These are phyloP conservation scores for Penicillium sp. DNA, from an alignment of 2,329 filamentous ascomycete genomes.

Conservation along the genomic window DNA sequence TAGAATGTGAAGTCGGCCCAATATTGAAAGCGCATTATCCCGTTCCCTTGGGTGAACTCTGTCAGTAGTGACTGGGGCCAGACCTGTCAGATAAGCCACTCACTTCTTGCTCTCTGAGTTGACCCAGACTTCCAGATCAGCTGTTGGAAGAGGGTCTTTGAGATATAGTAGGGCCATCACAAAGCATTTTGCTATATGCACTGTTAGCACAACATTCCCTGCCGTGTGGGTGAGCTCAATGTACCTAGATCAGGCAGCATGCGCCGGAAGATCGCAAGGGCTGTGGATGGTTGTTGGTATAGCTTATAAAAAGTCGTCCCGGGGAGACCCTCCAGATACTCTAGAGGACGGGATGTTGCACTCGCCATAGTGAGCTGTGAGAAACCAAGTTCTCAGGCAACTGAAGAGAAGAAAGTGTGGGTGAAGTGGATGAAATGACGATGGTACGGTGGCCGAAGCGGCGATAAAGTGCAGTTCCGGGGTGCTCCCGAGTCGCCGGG, in stretches of 20 bases:
- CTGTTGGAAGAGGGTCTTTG: conserved; percentile 72
- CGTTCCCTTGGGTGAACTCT: conserved; percentile 58
- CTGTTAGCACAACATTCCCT: conserved; percentile 12
- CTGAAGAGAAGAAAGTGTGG: conserved; percentile 9
- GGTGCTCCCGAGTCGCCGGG: conserved; percentile 8
- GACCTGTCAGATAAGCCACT: conserved; percentile 13
- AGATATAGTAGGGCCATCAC: conserved; percentile 96
- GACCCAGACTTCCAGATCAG: conserved; percentile 83
- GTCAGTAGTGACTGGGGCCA: neutral
- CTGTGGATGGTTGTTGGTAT: conserved; percentile 93
- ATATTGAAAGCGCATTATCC: conserved; percentile 76
- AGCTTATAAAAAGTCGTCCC: conserved; percentile 86
- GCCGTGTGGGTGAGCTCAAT: conserved; percentile 22
- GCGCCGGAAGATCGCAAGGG: conserved; percentile 91
- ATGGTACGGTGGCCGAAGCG: conserved; percentile 30
- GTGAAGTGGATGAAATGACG: conserved; percentile 15
- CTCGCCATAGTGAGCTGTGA: conserved; percentile 49
- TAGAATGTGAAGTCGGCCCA: conserved; percentile 84
- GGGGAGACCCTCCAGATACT: conserved; percentile 89
- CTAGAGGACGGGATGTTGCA: conserved; percentile 64
- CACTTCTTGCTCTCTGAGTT: conserved; percentile 63
- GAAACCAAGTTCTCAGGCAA: conserved; percentile 25
- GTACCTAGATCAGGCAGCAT: conserved; percentile 90
- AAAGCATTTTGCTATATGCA: conserved; percentile 74
- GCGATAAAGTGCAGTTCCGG: conserved; percentile 30